Evolutionary conservation across 257 asterid genomes (phyloP), one percentile per base, ranked within the genome.

Genomic region (Solanum tarapatanum): DNA sequence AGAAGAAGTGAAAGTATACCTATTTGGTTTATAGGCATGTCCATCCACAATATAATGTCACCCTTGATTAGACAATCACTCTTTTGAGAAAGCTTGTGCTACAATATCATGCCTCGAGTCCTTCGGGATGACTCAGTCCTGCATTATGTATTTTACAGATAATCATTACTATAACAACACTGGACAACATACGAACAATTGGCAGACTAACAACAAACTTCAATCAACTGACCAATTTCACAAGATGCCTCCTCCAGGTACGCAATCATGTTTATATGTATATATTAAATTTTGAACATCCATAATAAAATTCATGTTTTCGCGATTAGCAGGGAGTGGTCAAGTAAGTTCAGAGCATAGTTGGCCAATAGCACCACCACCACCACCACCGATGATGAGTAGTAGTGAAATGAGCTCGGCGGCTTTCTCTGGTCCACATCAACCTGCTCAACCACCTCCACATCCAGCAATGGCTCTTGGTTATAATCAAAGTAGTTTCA

Each of bases 301-400:
- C 5, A 0, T 28, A 68, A 68, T 1, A 13, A 66, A 28, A 68
- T 13, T 68, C 4, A 3, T 28, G 1, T 12, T 68, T 68, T 68
- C 0, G 11, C 23, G 5, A 13, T 7, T 28, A 0, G 16, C 90
- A 0, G 85, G 77, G 8, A 96, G 96, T 82, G 91, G 86, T 8
- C 92, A 80, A 4, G 91, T 94, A 74, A 96, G 98, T 84, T 93
- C 97, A 1, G 99, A 96, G 30, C 91, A 90, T 23, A 85, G 93
- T 3, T 94, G 98, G 98, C 89, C 93, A 30, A 85, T 90, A 6
- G 92, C 87, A 24, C 97, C 98, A 0, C 99, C 99, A 2, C 99
- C 99, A 0, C 99, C 98, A 0, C 79, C 95, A 0, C 97, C 98
- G 17, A 90, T 92, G 94, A 72, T 90, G 93, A 87, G 80, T 86